Percentiles rank a stretch among this genome's conserved stretches.
These are phyloP conservation scores for Firmiana major DNA, from an alignment of 345 rosid species.

Conservation along the genomic window DNA sequence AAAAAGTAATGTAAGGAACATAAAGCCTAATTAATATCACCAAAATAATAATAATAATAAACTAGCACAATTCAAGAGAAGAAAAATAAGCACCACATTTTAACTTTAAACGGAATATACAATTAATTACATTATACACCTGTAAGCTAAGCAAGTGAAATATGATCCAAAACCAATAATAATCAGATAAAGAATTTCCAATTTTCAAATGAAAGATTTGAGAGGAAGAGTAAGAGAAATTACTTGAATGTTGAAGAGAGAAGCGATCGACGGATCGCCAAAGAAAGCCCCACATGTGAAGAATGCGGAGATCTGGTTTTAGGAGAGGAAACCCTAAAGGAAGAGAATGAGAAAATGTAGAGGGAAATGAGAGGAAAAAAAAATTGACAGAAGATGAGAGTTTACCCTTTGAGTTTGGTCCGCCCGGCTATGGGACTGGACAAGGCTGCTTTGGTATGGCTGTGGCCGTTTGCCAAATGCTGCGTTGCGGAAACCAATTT, in stretches of 20 bases:
- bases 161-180: not conserved
- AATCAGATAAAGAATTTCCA: not conserved
- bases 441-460: not conserved
- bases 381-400: not conserved
- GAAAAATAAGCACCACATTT: not conserved
- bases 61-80: not conserved
- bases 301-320: not conserved
- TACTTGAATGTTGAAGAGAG: conserved; percentile 60
- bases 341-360: not conserved
- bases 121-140: not conserved
- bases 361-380: not conserved
- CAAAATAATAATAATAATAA: not conserved
- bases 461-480: not conserved
- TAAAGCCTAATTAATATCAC: not conserved
- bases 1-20: not conserved
- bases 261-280: conserved; percentile 68
- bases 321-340: not conserved
- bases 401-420: not conserved
- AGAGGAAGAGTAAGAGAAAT: not conserved
- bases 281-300: conserved; percentile 33
- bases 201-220: not conserved
- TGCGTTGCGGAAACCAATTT: not conserved
- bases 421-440: not conserved
- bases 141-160: not conserved
- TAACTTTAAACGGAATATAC: not conserved